phyloP scores from a whole-genome alignment of 1,139 yeast species.

The Yamadazyma jaroonii region DNA sequence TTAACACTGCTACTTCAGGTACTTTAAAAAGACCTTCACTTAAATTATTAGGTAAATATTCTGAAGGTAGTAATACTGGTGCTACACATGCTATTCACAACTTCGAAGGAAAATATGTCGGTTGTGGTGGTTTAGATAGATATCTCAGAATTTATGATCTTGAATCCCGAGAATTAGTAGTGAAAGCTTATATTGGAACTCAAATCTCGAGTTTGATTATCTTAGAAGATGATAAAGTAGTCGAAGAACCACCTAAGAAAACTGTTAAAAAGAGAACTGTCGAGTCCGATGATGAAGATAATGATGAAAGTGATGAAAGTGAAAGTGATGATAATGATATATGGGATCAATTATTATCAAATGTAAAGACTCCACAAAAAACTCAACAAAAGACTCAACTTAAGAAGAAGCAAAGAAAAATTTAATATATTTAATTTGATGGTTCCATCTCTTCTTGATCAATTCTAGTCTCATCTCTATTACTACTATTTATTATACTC shows the following conservation, averaged over 20 bases:
- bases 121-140: slow-evolving; percentile 82
- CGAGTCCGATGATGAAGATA: slow-evolving; percentile 18
- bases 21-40: slow-evolving; percentile 36
- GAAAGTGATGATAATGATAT: slow-evolving; percentile 28
- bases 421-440: slow-evolving; percentile 3
- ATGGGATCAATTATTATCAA: slow-evolving; percentile 35
- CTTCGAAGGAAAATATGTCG: slow-evolving; percentile 25
- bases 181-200: slow-evolving; percentile 73
- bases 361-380: slow-evolving; percentile 18
- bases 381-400: slow-evolving; percentile 15
- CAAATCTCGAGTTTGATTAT: slow-evolving; percentile 61
- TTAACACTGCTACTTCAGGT: slow-evolving; percentile 46
- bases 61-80: slow-evolving; percentile 46
- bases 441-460: slow-evolving; percentile 18
- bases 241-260: slow-evolving; percentile 17
- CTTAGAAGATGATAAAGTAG: slow-evolving; percentile 44
- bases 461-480: slow-evolving; percentile 22
- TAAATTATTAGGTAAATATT: slow-evolving; percentile 40
- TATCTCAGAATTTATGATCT: slow-evolving; percentile 76
- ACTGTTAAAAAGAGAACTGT: slow-evolving; percentile 20
- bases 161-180: slow-evolving; percentile 53
- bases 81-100: slow-evolving; percentile 35
- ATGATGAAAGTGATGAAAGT: slow-evolving; percentile 19
- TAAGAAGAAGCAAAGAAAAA: slow-evolving; percentile 14
- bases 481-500: slow-evolving; percentile 79